phyloP scores from a whole-genome alignment of 23 red algal genomes.

The Chondrus crispus region DNA sequence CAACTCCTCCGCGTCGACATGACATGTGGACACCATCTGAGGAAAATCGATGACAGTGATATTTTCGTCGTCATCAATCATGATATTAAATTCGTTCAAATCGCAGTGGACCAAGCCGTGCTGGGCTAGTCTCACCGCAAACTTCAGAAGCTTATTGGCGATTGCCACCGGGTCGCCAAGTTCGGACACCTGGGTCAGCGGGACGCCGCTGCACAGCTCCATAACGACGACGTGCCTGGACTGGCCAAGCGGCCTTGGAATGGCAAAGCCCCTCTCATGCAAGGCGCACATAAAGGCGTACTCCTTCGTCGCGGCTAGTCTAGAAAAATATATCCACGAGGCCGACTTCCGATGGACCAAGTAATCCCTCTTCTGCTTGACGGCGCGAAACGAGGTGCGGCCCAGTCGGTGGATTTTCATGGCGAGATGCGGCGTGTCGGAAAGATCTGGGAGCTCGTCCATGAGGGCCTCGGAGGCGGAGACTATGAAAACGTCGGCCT shows the following conservation, averaged over 20 bases:
- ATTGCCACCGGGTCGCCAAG: conserved; percentile 9
- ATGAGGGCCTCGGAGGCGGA: conserved; percentile 18
- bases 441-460: conserved; percentile 42
- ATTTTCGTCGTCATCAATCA: conserved; percentile 61
- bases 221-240: conserved; percentile 88
- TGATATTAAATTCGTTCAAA: conserved; percentile 96
- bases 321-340: conserved; percentile 90
- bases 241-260: conserved; percentile 83
- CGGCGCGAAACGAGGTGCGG: conserved; percentile 85
- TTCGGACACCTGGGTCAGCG: conserved; percentile 57
- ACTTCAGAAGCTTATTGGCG: conserved; percentile 21
- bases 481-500: conserved; percentile 88
- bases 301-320: conserved; percentile 89
- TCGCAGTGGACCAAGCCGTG: conserved; percentile 93
- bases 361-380: conserved; percentile 88
- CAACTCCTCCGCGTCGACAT: conserved; percentile 49
- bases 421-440: conserved; percentile 45
- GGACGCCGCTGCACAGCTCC: conserved; percentile 59
- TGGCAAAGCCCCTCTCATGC: conserved; percentile 69
- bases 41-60: conserved; percentile 97
- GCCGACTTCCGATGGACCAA: conserved; percentile 73
- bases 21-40: conserved; percentile 80
- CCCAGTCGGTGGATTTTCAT: conserved; percentile 98
- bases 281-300: conserved; percentile 81
- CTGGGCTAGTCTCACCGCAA: conserved; percentile 40